Evolutionary conservation across 495 filamentous ascomycete genomes (phyloP).

Genomic region (Penicillium macrosclerotiorum): DNA sequence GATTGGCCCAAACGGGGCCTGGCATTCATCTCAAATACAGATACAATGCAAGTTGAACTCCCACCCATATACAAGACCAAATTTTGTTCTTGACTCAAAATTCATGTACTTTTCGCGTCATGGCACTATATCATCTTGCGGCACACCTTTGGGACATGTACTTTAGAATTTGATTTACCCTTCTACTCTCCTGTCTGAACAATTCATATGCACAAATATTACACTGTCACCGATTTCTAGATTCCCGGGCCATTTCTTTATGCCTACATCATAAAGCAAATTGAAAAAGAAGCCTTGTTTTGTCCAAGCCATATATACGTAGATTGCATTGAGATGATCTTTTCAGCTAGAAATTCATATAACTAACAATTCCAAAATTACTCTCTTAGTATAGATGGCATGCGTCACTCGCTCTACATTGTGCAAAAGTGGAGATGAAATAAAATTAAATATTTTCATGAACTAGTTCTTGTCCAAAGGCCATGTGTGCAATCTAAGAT

Average conservation of each 20-base stretch:
- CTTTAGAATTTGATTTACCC: constrained; percentile 25
- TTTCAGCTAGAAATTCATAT: no score
- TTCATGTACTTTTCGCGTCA: constrained; percentile 22
- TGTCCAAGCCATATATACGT: no score
- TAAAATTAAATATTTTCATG: no score
- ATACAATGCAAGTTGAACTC: constrained; percentile 4
- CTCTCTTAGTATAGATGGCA: no score
- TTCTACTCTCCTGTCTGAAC: constrained; percentile 33
- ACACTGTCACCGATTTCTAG: background rate
- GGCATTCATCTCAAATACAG: constrained; percentile 2
- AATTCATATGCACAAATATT: constrained; percentile 17
- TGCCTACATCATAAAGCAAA: no score
- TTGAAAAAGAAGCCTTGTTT: no score
- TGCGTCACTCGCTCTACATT: no score
- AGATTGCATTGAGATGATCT: no score
- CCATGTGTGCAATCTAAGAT: no score
- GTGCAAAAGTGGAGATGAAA: no score
- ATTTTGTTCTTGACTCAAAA: constrained; percentile 6
- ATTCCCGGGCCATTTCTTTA: background rate
- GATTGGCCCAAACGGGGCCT: constrained; percentile 12
- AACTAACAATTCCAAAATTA: no score
- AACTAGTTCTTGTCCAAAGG: no score
- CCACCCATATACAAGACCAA: constrained; percentile 2
- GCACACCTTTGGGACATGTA: constrained; percentile 23
- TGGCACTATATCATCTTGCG: constrained; percentile 23